Conservation (phyloP, 805 yeast species). For the Lipomyces starkeyi region DNA sequence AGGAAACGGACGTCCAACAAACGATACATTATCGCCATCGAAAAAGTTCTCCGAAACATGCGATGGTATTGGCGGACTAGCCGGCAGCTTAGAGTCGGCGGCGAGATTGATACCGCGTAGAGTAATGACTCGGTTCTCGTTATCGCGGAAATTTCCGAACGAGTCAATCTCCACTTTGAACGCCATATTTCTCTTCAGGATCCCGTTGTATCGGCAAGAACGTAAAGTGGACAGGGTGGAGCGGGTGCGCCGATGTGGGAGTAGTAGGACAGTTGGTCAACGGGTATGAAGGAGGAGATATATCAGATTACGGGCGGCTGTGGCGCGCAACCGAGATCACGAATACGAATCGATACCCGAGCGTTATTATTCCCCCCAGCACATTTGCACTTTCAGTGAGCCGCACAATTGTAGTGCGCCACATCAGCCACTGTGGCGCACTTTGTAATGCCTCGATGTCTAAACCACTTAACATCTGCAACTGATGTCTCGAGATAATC, state of each 20-base stretch:
- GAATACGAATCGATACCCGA: not conserved
- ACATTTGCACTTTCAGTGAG: too few species aligned
- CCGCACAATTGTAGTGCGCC: too few species aligned
- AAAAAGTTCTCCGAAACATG: constrained; percentile 56
- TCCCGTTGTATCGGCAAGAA: not conserved
- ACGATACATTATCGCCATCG: constrained; percentile 77
- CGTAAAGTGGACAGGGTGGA: not conserved
- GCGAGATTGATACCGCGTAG: constrained; percentile 85
- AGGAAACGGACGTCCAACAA: constrained; percentile 82
- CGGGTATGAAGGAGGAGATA: not conserved
- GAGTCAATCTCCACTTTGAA: constrained; percentile 30
- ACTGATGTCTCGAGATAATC: not conserved
- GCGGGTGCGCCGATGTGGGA: not conserved
- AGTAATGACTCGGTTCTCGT: constrained; percentile 62
- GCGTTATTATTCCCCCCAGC: too few species aligned
- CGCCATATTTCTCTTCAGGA: constrained; percentile 17
- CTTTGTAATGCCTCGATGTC: too few species aligned
- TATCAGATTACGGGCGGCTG: too few species aligned
- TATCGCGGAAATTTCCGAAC: constrained; percentile 55
- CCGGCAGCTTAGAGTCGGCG: constrained; percentile 73
- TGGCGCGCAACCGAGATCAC: too few species aligned
- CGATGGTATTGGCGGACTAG: constrained; percentile 55
- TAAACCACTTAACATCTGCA: not conserved
- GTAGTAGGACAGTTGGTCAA: not conserved
- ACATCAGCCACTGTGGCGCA: too few species aligned